Percentiles rank a stretch among this genome's conserved stretches.
Conservation (phyloP, 225 moss, liverwort and hornwort genomes). For the Polytrichum formosum region DNA sequence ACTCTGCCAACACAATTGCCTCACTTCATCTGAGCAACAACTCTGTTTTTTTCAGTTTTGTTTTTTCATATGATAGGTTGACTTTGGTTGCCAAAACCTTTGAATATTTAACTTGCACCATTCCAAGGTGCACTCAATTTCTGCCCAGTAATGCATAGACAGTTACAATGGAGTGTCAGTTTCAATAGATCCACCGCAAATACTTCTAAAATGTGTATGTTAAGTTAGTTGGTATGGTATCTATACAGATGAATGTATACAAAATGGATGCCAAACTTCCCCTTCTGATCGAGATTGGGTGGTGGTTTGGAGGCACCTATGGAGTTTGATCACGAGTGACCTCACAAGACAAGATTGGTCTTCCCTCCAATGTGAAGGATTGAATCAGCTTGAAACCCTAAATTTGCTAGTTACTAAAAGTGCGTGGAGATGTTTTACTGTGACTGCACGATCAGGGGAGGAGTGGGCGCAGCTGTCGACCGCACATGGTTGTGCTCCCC, state of each 20-base stretch:
- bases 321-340: not conserved
- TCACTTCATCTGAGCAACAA: too few species aligned
- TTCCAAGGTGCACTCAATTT: too few species aligned
- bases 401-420: not conserved
- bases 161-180: too few species aligned
- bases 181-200: too few species aligned
- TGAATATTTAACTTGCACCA: too few species aligned
- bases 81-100: too few species aligned
- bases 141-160: too few species aligned
- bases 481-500: slow-evolving; percentile 88
- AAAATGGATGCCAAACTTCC: slow-evolving; percentile 19
- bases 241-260: slow-evolving; percentile 26
- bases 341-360: not conserved
- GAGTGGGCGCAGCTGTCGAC: slow-evolving; percentile 53
- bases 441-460: slow-evolving; percentile 36
- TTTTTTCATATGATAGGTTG: too few species aligned
- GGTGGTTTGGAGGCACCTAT: too few species aligned
- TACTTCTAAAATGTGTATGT: not conserved
- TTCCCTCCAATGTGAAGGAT: slow-evolving; percentile 1
- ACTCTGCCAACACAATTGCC: too few species aligned
- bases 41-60: too few species aligned
- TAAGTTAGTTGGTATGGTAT: slow-evolving; percentile 12
- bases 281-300: slow-evolving; percentile 13
- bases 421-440: slow-evolving; percentile 19
- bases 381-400: slow-evolving; percentile 16